Base-by-base conservation (phyloP, 2,329 filamentous ascomycete genomes). In the Alternaria sp. region DNA sequence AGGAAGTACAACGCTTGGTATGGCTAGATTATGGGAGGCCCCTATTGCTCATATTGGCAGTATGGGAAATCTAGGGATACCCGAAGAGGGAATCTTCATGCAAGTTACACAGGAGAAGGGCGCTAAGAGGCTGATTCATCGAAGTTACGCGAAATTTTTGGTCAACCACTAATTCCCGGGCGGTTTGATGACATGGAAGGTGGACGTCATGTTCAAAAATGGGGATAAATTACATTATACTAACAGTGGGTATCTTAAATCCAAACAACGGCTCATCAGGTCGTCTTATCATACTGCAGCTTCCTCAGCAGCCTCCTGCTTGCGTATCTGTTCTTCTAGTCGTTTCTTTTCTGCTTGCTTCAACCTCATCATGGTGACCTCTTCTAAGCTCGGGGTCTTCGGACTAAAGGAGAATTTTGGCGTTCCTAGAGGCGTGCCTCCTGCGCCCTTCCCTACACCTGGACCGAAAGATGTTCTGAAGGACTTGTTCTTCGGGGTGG, bases 401-500 rank as follows among this genome's bases (percentile, higher is more conserved):
- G 79, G 80, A 10, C 74, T 76, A 55, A 80, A 80, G 1, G 78
- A 80, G 42, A 80, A 80, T n/a, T 78, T 76, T 13, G 77, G 78
- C 5, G 73, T 76, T 21, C 75, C 67, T 2, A 66, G 37, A 4
- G 72, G 73, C 3, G 67, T 63, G 14, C 68, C 62, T 31, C 61
- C 62, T 5, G 58, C 8, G 6, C 65, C 62, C 45, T 67, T 68
- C 6, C 60, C 63, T 10, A 71, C 14, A 5, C 62, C 62, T 0
- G 58, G 65, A 0, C 59, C 68, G 41, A 75, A 72, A 0, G 74
- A 75, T 1, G 67, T 59, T 14, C 69, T 58, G 59, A 75, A 73
- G 0, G 67, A 60, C 50, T 70, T 72, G 13, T 65, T 71, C 31
- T 33, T 53, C 2, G 66, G 71, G 9, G 70, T 71, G 3, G 69